A percentile compares a stretch with the other conserved stretches of the same genome.
These are phyloP conservation scores for Silene coronaria DNA, from an alignment of 179 eudicot species.

Conservation along the genomic window DNA sequence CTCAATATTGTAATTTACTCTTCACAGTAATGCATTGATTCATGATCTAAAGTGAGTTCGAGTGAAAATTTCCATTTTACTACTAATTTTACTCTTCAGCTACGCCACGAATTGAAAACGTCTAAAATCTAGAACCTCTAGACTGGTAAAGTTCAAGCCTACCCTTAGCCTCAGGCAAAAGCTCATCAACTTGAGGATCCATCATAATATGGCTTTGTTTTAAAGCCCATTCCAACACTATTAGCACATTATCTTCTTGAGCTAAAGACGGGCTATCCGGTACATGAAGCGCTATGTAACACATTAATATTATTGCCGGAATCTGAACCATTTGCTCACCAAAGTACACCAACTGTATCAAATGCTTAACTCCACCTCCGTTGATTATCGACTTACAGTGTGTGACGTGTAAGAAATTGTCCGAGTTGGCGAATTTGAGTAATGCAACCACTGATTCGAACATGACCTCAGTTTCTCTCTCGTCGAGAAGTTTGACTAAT, in stretches of 20 bases:
- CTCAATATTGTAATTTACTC: neutral
- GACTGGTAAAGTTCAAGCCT: constrained; percentile 52
- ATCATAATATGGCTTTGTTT: constrained; percentile 38
- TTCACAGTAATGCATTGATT: neutral
- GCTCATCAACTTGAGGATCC: constrained; percentile 29
- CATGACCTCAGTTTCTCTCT: constrained; percentile 37
- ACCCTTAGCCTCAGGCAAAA: constrained; percentile 40
- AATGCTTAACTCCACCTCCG: constrained; percentile 36
- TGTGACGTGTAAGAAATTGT: constrained; percentile 37
- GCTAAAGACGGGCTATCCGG: constrained; percentile 46
- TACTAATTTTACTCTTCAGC: no score
- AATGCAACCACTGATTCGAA: constrained; percentile 35
- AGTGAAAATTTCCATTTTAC: no score
- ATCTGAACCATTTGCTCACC: constrained; percentile 40
- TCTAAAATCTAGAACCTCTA: constrained; percentile 33
- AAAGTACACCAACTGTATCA: constrained; percentile 47
- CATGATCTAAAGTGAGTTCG: neutral
- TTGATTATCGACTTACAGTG: constrained; percentile 46
- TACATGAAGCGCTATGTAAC: constrained; percentile 40
- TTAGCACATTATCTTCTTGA: constrained; percentile 44
- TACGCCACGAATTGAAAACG: neutral
- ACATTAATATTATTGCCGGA: constrained; percentile 32
- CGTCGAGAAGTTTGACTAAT: constrained; percentile 43
- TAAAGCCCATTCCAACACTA: constrained; percentile 47
- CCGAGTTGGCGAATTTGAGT: constrained; percentile 40